phyloP scores from a whole-genome alignment of 495 filamentous ascomycete genomes.

The Aspergillus panamensis region DNA sequence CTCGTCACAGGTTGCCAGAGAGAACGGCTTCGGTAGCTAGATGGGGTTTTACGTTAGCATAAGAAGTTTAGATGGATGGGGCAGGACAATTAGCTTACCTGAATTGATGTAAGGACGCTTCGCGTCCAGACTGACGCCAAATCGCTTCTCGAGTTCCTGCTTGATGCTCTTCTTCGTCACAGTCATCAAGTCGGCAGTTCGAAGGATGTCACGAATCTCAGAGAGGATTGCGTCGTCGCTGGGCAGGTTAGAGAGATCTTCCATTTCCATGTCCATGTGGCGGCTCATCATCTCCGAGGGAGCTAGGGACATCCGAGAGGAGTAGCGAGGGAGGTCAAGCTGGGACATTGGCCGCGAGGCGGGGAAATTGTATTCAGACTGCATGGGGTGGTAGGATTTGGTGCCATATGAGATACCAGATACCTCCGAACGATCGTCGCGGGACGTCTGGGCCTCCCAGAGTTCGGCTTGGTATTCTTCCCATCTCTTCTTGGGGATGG shows the following conservation, averaged over 20 bases:
- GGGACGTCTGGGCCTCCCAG: slow-evolving; percentile 80
- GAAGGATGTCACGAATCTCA: slow-evolving; percentile 90
- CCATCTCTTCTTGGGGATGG: slow-evolving; percentile 97
- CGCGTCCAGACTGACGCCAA: slow-evolving; percentile 73
- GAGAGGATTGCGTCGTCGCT: slow-evolving; percentile 85
- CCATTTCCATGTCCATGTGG: slow-evolving; percentile 59
- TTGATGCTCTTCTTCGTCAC: slow-evolving; percentile 99
- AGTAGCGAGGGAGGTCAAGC: slow-evolving; percentile 55
- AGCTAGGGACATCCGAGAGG: slow-evolving; percentile 75
- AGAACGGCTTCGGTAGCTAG: slow-evolving; percentile 72
- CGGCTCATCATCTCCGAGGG: slow-evolving; percentile 69
- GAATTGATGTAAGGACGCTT: slow-evolving; percentile 90
- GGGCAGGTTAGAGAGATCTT: slow-evolving; percentile 69
- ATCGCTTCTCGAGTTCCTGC: slow-evolving; percentile 83
- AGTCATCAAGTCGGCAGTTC: slow-evolving; percentile 90
- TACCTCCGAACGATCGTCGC: slow-evolving; percentile 85
- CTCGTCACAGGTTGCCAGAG: slow-evolving; percentile 43
- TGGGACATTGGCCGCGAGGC: slow-evolving; percentile 73
- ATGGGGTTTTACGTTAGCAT: slow-evolving; percentile 24
- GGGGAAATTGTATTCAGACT: slow-evolving; percentile 44
- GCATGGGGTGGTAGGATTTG: slow-evolving; percentile 63
- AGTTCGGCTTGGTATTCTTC: slow-evolving; percentile 98
- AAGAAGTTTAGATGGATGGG: slow-evolving; percentile 8
- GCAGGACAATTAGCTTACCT: slow-evolving; percentile 52
- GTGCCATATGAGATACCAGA: slow-evolving; percentile 91